phyloP scores from a whole-genome alignment of 2,329 filamentous ascomycete species.

The Ophiosphaerella korrae region DNA sequence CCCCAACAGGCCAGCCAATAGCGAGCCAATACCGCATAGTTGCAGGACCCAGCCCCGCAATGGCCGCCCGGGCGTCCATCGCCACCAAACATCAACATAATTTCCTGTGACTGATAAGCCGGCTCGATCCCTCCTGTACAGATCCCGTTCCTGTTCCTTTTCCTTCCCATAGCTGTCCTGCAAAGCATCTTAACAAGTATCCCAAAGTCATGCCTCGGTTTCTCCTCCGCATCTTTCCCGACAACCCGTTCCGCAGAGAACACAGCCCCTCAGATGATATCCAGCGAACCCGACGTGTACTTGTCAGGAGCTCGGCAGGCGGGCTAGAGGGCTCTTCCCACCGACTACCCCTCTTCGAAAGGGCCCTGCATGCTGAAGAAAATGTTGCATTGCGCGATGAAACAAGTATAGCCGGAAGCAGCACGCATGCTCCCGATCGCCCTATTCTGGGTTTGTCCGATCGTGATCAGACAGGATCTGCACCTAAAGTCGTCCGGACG shows the following conservation, averaged over 20 bases:
- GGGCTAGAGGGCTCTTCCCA: conserved; percentile 14
- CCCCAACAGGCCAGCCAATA: conserved; percentile 8
- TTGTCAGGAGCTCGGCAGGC: conserved; percentile 16
- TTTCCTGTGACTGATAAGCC: conserved; percentile 7
- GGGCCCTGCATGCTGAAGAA: conserved; percentile 13
- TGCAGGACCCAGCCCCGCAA: conserved; percentile 14
- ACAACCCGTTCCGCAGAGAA: conserved; percentile 26
- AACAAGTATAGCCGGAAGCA: conserved; percentile 26
- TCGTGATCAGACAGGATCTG: conserved; percentile 8
- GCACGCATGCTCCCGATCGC: conserved; percentile 7
- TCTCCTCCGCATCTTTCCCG: conserved; percentile 27
- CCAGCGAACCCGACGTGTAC: conserved; percentile 27
- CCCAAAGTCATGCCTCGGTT: conserved; percentile 22
- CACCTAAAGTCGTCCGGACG: conserved; percentile 8
- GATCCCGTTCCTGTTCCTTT: neutral
- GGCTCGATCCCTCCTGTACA: neutral
- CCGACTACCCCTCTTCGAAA: conserved; percentile 14
- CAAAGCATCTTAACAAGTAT: neutral
- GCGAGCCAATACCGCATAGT: neutral
- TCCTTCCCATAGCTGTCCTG: neutral
- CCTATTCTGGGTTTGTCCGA: conserved; percentile 22
- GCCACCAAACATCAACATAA: conserved; percentile 13
- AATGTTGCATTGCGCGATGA: conserved; percentile 14
- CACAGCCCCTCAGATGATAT: conserved; percentile 16
- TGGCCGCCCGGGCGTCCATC: conserved; percentile 2